phyloP scores from a whole-genome alignment of 2,329 filamentous ascomycete genomes.

The Talaromyces atroroseus region DNA sequence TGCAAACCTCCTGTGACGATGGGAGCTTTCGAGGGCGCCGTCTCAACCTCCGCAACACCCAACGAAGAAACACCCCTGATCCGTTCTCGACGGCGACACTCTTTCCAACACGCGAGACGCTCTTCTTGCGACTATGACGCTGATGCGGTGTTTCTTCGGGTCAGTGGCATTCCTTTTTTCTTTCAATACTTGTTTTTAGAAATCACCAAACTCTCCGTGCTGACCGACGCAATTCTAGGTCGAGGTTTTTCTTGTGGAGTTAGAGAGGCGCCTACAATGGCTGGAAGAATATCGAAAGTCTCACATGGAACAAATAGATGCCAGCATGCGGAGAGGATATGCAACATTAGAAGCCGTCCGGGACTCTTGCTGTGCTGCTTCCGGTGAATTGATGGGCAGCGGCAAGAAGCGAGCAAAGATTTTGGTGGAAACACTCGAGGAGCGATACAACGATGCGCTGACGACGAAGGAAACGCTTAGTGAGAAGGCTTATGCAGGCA shows the following conservation, averaged over 20 bases:
- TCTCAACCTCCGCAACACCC: constrained; percentile 23
- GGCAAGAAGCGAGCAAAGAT: constrained; percentile 78
- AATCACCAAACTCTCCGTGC: not conserved
- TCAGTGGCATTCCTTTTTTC: constrained; percentile 17
- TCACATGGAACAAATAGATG: constrained; percentile 72
- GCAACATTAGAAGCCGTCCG: constrained; percentile 80
- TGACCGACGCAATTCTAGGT: constrained; percentile 26
- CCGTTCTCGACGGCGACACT: constrained; percentile 39
- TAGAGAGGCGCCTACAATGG: constrained; percentile 80
- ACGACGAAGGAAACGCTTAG: constrained; percentile 79
- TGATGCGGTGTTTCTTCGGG: constrained; percentile 41
- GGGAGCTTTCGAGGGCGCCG: constrained; percentile 29
- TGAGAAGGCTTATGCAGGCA: constrained; percentile 83
- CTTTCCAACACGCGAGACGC: constrained; percentile 39
- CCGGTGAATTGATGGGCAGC: constrained; percentile 81
- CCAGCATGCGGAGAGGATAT: constrained; percentile 78
- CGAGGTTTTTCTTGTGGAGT: constrained; percentile 60
- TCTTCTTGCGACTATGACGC: constrained; percentile 42
- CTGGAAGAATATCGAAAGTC: constrained; percentile 83
- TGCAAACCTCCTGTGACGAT: constrained; percentile 38
- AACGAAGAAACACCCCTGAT: constrained; percentile 30
- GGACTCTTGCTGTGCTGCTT: constrained; percentile 81
- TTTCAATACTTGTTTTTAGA: not conserved
- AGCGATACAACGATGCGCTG: constrained; percentile 78
- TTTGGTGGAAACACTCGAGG: constrained; percentile 87